Base-by-base conservation (phyloP, 2,329 filamentous ascomycete species). In the Hypoxylon sp. region DNA sequence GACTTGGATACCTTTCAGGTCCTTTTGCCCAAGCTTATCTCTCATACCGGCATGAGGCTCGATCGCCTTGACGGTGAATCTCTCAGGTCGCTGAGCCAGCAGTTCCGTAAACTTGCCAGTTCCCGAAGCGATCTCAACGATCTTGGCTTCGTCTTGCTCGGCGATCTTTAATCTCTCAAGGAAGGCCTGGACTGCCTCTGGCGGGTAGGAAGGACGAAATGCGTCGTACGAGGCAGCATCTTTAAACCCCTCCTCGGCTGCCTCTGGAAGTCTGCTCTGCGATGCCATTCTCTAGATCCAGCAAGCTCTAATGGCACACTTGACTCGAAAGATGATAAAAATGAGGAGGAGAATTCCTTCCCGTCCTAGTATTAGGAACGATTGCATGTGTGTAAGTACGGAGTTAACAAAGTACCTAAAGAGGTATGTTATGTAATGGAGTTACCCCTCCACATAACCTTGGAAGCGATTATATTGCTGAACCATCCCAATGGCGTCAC, bases 101-200 rank as follows among this genome's bases (percentile, higher is more conserved):
- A 83, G 70, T 73, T 89, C 86, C 0, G 89, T 91, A 71, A 91
- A 88, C 71, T 91, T 91, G 24, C 90, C 90, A 0, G 89, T 91
- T 0, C 89, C 89, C 2, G 88, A 87, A 1, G 84, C 89, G 17
- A 92, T 79, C 73, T 92, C 89, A 22, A 91, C 74, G 41, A 91
- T 77, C 46, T 77, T 81, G 13, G 83, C 83, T 47, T 79, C 77
- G 6, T 76, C 53, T 17, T 80, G 71, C 24, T 79, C 81, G 26
- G 80, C 76, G 7, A 92, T 74, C 5, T 79, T 76, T n/a, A 90
- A 78, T 50, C 82, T 79, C 15, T 74, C 69, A 3, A 93, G 82
- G 17, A 93, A 83, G 34, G 78, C 76, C 19, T 85, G 78, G 13
- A 91, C 84, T 4, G 87, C 85, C 58, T 82, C 81, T 0, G 80